These are phyloP conservation scores for Eucommia ulmoides DNA, from an alignment of 257 asterid genomes.

Conservation along the genomic window DNA sequence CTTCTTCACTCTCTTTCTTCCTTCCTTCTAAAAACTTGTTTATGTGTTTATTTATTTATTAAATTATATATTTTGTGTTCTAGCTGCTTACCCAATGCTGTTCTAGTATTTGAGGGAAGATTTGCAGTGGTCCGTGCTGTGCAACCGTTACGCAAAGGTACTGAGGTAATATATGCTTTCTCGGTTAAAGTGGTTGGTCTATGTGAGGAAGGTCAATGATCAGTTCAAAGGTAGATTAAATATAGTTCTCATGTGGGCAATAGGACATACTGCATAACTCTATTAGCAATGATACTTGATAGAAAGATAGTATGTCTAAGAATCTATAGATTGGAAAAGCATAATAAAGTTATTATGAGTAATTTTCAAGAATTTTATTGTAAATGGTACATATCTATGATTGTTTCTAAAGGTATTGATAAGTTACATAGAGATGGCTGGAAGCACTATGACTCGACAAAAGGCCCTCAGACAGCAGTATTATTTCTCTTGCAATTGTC, in stretches of 20 bases:
- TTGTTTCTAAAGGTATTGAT: slow-evolving; percentile 45
- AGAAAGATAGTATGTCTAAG: not conserved
- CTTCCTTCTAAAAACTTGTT: slow-evolving; percentile 20
- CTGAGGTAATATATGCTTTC: slow-evolving; percentile 56
- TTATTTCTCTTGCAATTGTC: slow-evolving; percentile 70
- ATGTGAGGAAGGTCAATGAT: no score
- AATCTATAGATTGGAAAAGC: not conserved
- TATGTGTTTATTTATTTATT: no score
- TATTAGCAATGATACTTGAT: not conserved
- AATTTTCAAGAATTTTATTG: no score
- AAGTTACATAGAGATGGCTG: slow-evolving; percentile 91
- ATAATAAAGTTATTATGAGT: not conserved
- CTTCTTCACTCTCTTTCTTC: slow-evolving; percentile 3
- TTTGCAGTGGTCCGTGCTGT: slow-evolving; percentile 70
- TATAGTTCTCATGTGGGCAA: not conserved
- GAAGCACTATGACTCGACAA: slow-evolving; percentile 83
- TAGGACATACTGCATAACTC: not conserved
- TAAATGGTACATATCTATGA: not conserved
- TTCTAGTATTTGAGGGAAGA: slow-evolving; percentile 74
- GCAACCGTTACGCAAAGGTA: slow-evolving; percentile 60
- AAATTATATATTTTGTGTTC: no score
- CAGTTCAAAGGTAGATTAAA: not conserved
- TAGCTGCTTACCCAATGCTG: slow-evolving; percentile 84
- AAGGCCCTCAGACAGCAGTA: slow-evolving; percentile 87
- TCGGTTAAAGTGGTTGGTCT: not conserved